Conservation (phyloP, 202 grass and related monocot species). For the Zizania palustris region DNA sequence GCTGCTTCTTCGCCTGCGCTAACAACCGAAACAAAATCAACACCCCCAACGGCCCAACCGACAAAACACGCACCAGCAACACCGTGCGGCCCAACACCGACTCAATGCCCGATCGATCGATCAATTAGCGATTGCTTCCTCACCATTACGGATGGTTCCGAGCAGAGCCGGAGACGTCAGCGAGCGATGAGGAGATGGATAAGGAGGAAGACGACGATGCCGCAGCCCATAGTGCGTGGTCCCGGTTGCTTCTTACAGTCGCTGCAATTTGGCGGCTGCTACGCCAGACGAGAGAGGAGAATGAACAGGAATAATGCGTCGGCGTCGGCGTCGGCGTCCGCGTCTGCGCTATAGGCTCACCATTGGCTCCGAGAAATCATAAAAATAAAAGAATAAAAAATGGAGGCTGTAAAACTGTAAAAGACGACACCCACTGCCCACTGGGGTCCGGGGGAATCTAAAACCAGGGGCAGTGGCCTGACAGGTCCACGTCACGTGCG, state of each 20-base stretch:
- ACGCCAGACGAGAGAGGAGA: neutral
- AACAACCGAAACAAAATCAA: neutral
- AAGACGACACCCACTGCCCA: neutral
- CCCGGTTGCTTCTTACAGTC: neutral
- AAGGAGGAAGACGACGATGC: neutral
- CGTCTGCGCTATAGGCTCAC: slow-evolving; percentile 3
- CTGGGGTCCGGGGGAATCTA: neutral
- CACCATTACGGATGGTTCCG: slow-evolving; percentile 42
- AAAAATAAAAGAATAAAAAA: neutral
- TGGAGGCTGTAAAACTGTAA: neutral
- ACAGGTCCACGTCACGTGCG: neutral
- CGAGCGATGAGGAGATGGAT: neutral
- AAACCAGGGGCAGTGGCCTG: neutral
- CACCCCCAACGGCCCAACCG: neutral
- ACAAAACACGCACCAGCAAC: neutral
- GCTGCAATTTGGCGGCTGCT: slow-evolving; percentile 35
- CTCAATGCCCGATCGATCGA: neutral
- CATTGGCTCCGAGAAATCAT: neutral
- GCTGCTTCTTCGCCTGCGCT: slow-evolving; percentile 52
- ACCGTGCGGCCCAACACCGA: neutral
- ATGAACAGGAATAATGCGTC: neutral
- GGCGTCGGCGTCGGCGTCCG: slow-evolving; percentile 11
- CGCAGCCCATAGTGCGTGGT: neutral
- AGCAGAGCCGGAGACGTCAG: neutral
- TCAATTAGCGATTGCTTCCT: neutral